Evolutionary conservation across 1,284 basidiomycete genomes (phyloP), one percentile per base, ranked within the genome.

Genomic region (Kalmanozyma brasiliensis): DNA sequence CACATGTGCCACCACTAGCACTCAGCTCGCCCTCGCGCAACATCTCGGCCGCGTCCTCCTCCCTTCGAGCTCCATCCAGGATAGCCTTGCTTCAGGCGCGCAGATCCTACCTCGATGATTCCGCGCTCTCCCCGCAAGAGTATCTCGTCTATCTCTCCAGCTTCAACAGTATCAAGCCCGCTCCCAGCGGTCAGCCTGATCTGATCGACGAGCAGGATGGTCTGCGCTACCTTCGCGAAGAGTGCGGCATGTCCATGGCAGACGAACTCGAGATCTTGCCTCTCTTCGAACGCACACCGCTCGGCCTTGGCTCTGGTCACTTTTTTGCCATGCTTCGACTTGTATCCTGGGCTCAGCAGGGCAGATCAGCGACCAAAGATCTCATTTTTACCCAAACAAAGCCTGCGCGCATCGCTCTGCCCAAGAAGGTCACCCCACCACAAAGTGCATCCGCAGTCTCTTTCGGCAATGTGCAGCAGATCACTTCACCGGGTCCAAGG

Each of bases 221-320:
- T 14, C 55, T 82, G 47, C 72, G 74, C 24, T 82, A 77, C 37
- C 56, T 82, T 17, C 68, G 80, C 32, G 61, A 73, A 17, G 73
- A 80, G 26, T 76, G 77, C 42, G 73, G 63, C 30, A 69, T 82
- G 41, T 53, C 59, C 16, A 70, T 78, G 26, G 65, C 77, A 19
- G 73, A 82, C 35, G 80, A 82, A 45, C 65, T 78, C n/a, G 74
- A 72, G 68, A 82, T 82, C 32, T 48, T 82, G 43, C 77, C 79
- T 10, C 69, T 81, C 19, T 81, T 82, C 60, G 80, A 82, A 43
- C 66, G 79, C 24, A 74, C 74, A 0, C 79, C 80, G 0, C 46
- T 75, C 5, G 80, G 80, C 16, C 68, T 82, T 10, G 65, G 51
- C 10, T 58, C 73, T 1, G 80, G 79, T 19, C 77, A 81, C 53